phyloP scores from a whole-genome alignment of 495 filamentous ascomycete genomes.

The Schizothecium vesticola region DNA sequence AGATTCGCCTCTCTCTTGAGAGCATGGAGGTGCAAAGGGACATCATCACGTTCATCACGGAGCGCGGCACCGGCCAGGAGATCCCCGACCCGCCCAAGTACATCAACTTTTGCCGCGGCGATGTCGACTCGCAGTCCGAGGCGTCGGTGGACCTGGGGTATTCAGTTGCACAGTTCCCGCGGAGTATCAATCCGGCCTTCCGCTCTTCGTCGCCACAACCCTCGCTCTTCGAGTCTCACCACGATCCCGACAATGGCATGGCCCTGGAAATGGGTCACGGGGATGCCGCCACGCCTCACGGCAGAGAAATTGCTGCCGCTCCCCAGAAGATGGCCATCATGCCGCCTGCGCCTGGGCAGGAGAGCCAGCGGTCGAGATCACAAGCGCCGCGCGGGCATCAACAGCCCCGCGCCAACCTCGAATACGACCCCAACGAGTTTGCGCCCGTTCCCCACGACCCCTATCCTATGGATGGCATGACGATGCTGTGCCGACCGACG shows the following conservation, averaged over 20 bases:
- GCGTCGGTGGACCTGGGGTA: constrained; percentile 79
- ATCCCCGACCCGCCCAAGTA: constrained; percentile 97
- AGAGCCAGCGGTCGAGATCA: constrained; percentile 16
- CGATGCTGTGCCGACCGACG: constrained; percentile 89
- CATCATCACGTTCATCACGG: constrained; percentile 82
- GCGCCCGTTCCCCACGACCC: constrained; percentile 80
- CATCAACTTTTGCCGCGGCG: constrained; percentile 96
- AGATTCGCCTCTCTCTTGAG: constrained; percentile 90
- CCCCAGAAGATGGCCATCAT: constrained; percentile 42
- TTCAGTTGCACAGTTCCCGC: constrained; percentile 90
- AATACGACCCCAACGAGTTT: constrained; percentile 57
- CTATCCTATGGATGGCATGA: constrained; percentile 96
- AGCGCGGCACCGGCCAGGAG: constrained; percentile 84
- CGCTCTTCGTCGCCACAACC: constrained; percentile 78
- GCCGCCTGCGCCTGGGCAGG: constrained; percentile 12
- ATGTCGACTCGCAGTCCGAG: constrained; percentile 76
- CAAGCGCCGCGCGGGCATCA: constrained; percentile 21
- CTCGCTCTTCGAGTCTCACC: constrained; percentile 82
- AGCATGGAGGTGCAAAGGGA: constrained; percentile 96
- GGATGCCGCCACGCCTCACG: constrained; percentile 42
- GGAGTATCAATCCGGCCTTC: constrained; percentile 91
- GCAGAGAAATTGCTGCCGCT: constrained; percentile 50
- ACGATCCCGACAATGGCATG: constrained; percentile 70
- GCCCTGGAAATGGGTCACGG: constrained; percentile 58
- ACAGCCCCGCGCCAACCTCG: constrained; percentile 26